Evolutionary conservation across 768 basidiomycete species (phyloP).

Genomic region (Tubosaeta sp.): DNA sequence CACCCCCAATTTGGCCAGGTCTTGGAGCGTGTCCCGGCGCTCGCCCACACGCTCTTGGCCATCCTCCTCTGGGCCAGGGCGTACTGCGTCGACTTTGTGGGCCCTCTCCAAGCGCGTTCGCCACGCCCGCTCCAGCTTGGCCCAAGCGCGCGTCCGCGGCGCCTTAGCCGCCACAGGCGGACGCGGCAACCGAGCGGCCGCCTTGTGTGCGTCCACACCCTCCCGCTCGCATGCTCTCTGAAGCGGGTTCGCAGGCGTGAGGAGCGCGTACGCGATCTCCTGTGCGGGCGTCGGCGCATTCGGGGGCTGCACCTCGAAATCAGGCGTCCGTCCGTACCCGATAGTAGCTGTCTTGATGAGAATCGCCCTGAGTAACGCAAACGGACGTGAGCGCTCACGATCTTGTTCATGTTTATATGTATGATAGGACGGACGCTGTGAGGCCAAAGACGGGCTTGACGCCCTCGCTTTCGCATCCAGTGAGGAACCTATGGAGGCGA

Average conservation of each 20-base stretch:
- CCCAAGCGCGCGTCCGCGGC: slow-evolving; percentile 16
- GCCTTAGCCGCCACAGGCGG: slow-evolving; percentile 4
- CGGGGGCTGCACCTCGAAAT: slow-evolving; percentile 42
- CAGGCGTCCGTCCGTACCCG: slow-evolving; percentile 45
- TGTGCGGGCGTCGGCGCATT: slow-evolving; percentile 38
- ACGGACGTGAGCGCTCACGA: not conserved
- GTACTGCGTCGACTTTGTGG: not conserved
- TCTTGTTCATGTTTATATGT: not conserved
- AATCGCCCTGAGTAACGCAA: slow-evolving; percentile 39
- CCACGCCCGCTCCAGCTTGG: slow-evolving; percentile 19
- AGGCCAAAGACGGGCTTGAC: slow-evolving; percentile 87
- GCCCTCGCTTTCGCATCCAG: slow-evolving; percentile 79
- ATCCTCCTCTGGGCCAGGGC: not conserved
- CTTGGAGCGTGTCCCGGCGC: not conserved
- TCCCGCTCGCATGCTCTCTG: slow-evolving; percentile 26
- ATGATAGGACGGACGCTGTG: slow-evolving; percentile 63
- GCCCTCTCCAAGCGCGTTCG: slow-evolving; percentile 7
- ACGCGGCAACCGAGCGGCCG: slow-evolving; percentile 14
- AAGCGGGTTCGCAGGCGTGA: slow-evolving; percentile 21
- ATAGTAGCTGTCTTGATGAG: slow-evolving; percentile 46
- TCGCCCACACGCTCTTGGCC: not conserved
- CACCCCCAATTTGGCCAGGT: slow-evolving; percentile 9
- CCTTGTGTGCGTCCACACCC: slow-evolving; percentile 19
- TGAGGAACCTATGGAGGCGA: slow-evolving; percentile 77
- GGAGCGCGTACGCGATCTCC: slow-evolving; percentile 43